Evolutionary conservation across 805 yeast species (phyloP).

Genomic region (Candida jianshihensis): DNA sequence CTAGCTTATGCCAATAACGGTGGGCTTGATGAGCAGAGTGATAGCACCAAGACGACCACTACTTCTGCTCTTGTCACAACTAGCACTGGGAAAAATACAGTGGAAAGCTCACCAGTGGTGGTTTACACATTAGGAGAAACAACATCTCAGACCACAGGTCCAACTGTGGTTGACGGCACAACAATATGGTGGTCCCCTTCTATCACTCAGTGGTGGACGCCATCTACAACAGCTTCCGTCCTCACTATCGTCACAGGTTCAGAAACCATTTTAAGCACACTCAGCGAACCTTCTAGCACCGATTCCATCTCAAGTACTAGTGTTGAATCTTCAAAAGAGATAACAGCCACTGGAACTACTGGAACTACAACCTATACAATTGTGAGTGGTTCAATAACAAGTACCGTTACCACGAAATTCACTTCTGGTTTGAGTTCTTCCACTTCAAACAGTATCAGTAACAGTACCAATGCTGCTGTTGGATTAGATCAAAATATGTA

Average conservation of each 20-base stretch:
- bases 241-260: not conserved
- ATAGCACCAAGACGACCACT: not conserved
- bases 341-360: not conserved
- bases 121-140: too few relatives aligned
- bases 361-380: not conserved
- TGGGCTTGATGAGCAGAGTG: slow-evolving; percentile 2
- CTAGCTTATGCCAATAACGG: not conserved
- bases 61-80: not conserved
- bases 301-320: not conserved
- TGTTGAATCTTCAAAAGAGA: not conserved
- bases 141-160: not conserved
- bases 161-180: not conserved
- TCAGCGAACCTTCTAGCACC: too few relatives aligned
- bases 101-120: too few relatives aligned
- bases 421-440: slow-evolving; percentile 1
- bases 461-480: slow-evolving; percentile 1
- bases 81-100: too few relatives aligned
- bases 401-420: slow-evolving; percentile 1
- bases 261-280: not conserved
- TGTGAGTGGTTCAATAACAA: slow-evolving; percentile 1
- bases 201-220: slow-evolving; percentile 3
- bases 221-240: not conserved
- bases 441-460: not conserved
- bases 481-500: not conserved
- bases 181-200: slow-evolving; percentile 7